Evolutionary conservation across 2,329 filamentous ascomycete genomes (phyloP).

Genomic region (Fusarium albosuccineum): DNA sequence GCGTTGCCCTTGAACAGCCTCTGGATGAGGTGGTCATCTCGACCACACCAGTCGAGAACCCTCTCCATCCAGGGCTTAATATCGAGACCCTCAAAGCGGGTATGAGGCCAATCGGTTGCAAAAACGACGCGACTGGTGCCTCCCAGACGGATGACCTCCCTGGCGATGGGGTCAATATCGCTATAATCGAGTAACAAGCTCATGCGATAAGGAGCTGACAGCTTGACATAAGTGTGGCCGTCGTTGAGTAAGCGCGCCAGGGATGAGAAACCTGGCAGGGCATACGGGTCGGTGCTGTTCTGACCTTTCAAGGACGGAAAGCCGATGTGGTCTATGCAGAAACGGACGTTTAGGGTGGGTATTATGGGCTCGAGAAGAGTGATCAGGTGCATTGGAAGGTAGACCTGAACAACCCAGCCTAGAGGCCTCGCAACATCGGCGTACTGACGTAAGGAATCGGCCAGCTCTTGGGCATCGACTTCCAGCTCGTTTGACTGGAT

Average conservation of each 20-base stretch:
- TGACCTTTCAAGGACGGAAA: conserved; percentile 55
- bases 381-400: conserved; percentile 65
- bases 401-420: conserved; percentile 71
- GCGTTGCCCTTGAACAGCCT: conserved; percentile 69
- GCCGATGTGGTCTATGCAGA: conserved; percentile 73
- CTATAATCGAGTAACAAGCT: conserved; percentile 58
- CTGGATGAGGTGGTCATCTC: conserved; percentile 58
- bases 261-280: conserved; percentile 51
- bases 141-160: conserved; percentile 61
- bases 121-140: conserved; percentile 63
- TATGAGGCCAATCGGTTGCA: conserved; percentile 75
- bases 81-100: conserved; percentile 69
- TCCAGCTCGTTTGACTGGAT: conserved; percentile 64
- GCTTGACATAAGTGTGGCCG: conserved; percentile 67
- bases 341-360: conserved; percentile 61
- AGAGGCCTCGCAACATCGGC: conserved; percentile 63
- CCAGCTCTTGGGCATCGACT: conserved; percentile 56
- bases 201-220: conserved; percentile 71
- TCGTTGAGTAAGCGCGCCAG: conserved; percentile 59
- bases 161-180: conserved; percentile 62
- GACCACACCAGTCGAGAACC: conserved; percentile 66
- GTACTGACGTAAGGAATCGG: conserved; percentile 58
- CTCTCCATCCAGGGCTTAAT: conserved; percentile 60
- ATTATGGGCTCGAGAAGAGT: conserved; percentile 62
- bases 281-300: conserved; percentile 41